phyloP scores from a whole-genome alignment of 371 early-diverging fungal genomes.

The Thermomucor indicae-seudaticae region DNA sequence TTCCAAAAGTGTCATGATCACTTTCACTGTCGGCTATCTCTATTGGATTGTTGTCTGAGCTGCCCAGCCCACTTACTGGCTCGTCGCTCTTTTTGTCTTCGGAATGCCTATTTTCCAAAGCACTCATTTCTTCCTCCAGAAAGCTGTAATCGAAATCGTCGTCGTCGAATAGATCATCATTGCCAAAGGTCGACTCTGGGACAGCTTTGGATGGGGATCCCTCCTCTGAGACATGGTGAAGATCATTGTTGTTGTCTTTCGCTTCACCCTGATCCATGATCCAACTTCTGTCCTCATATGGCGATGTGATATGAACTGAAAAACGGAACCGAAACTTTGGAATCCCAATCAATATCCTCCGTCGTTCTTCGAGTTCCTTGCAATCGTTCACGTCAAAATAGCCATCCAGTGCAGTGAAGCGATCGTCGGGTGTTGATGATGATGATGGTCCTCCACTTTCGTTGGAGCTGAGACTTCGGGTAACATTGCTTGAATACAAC shows the following conservation, averaged over 20 bases:
- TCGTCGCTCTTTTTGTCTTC: too few species aligned
- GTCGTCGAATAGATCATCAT: too few species aligned
- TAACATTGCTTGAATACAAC: conserved; percentile 13
- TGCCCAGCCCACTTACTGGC: too few species aligned
- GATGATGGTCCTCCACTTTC: conserved; percentile 26
- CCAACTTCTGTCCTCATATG: conserved; percentile 18
- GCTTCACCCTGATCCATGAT: too few species aligned
- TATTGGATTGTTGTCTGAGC: too few species aligned
- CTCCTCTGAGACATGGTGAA: too few species aligned
- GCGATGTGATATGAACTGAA: conserved; percentile 18
- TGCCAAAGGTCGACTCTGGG: conserved; percentile 10
- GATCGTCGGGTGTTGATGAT: too few species aligned
- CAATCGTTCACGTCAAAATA: conserved; percentile 44
- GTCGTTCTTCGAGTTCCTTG: conserved; percentile 19
- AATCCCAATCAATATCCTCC: conserved; percentile 27
- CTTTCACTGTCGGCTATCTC: too few species aligned
- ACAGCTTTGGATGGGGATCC: conserved; percentile 34
- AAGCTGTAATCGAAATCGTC: conserved; percentile 6
- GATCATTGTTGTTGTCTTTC: too few species aligned
- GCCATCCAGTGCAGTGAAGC: conserved; percentile 31
- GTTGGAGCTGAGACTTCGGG: neutral
- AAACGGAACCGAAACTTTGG: conserved; percentile 35
- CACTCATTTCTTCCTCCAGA: neutral
- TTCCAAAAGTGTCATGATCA: neutral
- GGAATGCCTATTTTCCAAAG: too few species aligned